phyloP scores from a whole-genome alignment of 2,329 filamentous ascomycete genomes.

The Plectosphaerella plurivora region DNA sequence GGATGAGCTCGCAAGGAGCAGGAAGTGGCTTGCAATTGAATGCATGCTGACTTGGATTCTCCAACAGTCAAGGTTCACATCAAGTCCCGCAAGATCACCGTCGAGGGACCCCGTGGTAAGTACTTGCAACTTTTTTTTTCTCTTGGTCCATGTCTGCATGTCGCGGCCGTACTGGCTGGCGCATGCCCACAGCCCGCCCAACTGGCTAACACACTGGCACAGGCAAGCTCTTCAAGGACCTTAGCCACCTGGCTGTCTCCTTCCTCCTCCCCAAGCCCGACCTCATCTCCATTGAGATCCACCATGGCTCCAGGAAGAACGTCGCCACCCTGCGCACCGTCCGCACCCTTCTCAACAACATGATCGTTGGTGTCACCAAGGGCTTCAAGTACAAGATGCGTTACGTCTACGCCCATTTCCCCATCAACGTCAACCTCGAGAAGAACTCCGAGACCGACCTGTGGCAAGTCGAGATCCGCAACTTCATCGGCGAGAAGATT shows the following conservation, averaged over 20 bases:
- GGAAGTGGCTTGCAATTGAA: slow-evolving; percentile 15
- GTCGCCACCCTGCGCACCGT: slow-evolving; percentile 97
- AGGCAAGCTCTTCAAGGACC: slow-evolving; percentile 96
- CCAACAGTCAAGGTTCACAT: slow-evolving; percentile 90
- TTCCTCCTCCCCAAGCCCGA: slow-evolving; percentile 85
- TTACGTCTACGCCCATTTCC: slow-evolving; percentile 99
- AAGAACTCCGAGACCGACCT: slow-evolving; percentile 89
- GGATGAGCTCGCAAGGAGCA: slow-evolving; percentile 17
- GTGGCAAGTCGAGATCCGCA: slow-evolving; percentile 95
- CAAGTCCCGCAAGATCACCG: slow-evolving; percentile 93
- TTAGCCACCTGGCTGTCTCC: slow-evolving; percentile 93
- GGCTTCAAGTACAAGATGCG: slow-evolving; percentile 99
- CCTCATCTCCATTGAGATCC: slow-evolving; percentile 93
- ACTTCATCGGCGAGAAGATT: slow-evolving; percentile 99
- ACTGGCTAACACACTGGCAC: slow-evolving; percentile 12
- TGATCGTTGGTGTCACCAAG: slow-evolving; percentile 97
- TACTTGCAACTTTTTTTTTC: slow-evolving; percentile 5
- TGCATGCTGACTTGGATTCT: slow-evolving; percentile 27
- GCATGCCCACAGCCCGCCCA: neutral
- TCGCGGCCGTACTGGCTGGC: neutral
- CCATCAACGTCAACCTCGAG: slow-evolving; percentile 99
- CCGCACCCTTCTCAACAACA: slow-evolving; percentile 96
- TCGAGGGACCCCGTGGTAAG: slow-evolving; percentile 91
- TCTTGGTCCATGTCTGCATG: too few relatives aligned
- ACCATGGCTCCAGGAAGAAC: slow-evolving; percentile 97